Percentiles rank a stretch among this genome's conserved stretches.
These are phyloP conservation scores for Nematocida minor DNA, from an alignment of 371 early-diverging fungal genomes.

Conservation along the genomic window DNA sequence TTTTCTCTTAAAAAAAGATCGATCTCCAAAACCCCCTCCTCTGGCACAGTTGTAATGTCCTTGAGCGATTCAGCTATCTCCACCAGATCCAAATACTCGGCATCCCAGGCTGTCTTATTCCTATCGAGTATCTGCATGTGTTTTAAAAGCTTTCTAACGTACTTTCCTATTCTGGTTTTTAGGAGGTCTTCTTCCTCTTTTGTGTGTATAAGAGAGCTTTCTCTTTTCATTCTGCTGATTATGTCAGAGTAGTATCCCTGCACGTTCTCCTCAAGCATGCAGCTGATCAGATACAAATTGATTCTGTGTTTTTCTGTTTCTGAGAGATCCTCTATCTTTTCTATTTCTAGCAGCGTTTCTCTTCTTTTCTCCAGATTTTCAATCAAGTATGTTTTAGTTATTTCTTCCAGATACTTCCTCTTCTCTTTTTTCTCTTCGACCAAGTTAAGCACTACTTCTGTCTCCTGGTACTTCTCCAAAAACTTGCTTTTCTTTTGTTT, in stretches of 20 bases:
- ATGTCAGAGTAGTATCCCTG: slow-evolving; percentile 3
- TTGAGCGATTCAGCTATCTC: not conserved
- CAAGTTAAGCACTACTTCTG: slow-evolving; percentile 6
- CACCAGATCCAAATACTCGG: not conserved
- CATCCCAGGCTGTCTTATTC: not conserved
- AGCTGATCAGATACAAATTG: slow-evolving; percentile 34
- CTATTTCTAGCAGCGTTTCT: not conserved
- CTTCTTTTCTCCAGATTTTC: slow-evolving; percentile 36
- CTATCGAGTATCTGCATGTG: not conserved
- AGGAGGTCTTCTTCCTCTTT: slow-evolving; percentile 12
- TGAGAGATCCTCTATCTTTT: not conserved
- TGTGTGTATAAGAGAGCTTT: not conserved
- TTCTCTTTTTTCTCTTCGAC: slow-evolving; percentile 30
- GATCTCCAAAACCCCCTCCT: slow-evolving; percentile 19
- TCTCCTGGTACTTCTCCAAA: slow-evolving; percentile 35
- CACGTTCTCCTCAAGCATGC: slow-evolving; percentile 18
- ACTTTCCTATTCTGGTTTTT: slow-evolving; percentile 1
- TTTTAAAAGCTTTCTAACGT: slow-evolving; percentile 2
- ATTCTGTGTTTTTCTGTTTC: slow-evolving; percentile 29
- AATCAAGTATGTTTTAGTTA: slow-evolving; percentile 12
- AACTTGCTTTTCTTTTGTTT: slow-evolving; percentile 37
- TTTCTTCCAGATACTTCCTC: slow-evolving; percentile 5
- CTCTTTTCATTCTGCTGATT: not conserved
- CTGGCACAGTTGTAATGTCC: not conserved
- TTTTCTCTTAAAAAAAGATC: slow-evolving; percentile 8